These are phyloP conservation scores for Coemansia sp. DNA, from an alignment of 192 early-diverging fungal genomes.

Conservation along the genomic window DNA sequence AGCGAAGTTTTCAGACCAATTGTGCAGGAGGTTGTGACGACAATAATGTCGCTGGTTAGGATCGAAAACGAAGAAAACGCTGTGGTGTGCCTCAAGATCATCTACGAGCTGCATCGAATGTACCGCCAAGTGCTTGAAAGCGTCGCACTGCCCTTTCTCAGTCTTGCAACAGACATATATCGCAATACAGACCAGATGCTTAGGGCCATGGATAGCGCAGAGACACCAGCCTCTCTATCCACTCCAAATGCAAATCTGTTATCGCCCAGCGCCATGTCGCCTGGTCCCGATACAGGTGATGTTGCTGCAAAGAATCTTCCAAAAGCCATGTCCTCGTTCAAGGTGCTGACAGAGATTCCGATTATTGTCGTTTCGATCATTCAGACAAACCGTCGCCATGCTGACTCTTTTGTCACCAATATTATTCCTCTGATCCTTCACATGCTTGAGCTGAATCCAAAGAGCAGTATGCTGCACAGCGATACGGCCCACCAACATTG, in stretches of 20 bases:
- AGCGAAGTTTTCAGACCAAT: constrained; percentile 79
- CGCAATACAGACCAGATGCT: constrained; percentile 76
- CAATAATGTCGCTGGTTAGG: constrained; percentile 74
- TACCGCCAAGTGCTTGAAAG: constrained; percentile 81
- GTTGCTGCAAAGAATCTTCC: constrained; percentile 65
- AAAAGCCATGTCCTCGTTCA: constrained; percentile 85
- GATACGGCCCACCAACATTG: constrained; percentile 40
- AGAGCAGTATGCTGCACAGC: constrained; percentile 12
- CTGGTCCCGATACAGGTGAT: constrained; percentile 63
- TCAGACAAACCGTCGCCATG: constrained; percentile 83
- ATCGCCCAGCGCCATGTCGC: constrained; percentile 77
- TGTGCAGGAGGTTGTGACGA: constrained; percentile 72
- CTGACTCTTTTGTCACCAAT: constrained; percentile 73
- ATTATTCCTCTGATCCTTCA: constrained; percentile 88
- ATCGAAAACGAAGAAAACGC: constrained; percentile 99
- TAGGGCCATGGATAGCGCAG: constrained; percentile 70
- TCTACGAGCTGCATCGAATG: constrained; percentile 91
- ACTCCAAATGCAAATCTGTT: constrained; percentile 50
- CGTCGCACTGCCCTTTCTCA: constrained; percentile 85
- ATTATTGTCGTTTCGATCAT: constrained; percentile 96
- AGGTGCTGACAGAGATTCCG: constrained; percentile 97
- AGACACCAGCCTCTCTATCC: constrained; percentile 60
- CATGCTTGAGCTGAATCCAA: constrained; percentile 57
- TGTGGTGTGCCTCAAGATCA: constrained; percentile 87
- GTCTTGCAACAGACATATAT: constrained; percentile 93